Conservation (phyloP, 495 filamentous ascomycete species). For the Clohesyomyces aquaticus region DNA sequence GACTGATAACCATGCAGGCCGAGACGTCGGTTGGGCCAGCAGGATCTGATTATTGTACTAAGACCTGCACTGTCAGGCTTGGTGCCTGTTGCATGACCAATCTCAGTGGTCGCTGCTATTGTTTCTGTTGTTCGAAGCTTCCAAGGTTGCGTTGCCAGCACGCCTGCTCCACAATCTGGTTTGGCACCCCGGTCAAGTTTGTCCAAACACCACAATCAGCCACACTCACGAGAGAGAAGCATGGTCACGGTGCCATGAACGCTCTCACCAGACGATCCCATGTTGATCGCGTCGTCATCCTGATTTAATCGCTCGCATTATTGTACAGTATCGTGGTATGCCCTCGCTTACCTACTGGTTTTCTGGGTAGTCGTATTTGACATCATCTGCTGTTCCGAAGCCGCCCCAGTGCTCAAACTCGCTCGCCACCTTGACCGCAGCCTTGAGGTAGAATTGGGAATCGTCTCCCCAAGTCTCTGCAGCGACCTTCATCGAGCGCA, state of each 20-base stretch:
- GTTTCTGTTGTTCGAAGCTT: too few species aligned
- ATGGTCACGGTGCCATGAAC: not conserved
- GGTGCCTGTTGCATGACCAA: too few species aligned
- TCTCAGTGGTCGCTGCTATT: too few species aligned
- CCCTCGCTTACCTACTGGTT: slow-evolving; percentile 5
- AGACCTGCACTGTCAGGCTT: too few species aligned
- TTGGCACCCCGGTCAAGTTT: not conserved
- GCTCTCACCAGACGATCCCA: too few species aligned
- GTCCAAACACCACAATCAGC: not conserved
- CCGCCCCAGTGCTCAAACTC: slow-evolving; percentile 79
- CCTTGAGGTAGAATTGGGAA: slow-evolving; percentile 73
- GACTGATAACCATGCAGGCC: slow-evolving; percentile 26
- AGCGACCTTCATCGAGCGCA: slow-evolving; percentile 74
- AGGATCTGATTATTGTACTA: not conserved
- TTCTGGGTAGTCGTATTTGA: slow-evolving; percentile 24
- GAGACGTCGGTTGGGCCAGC: not conserved
- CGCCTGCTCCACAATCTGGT: too few species aligned
- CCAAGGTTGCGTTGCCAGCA: too few species aligned
- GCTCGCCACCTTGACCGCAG: slow-evolving; percentile 76
- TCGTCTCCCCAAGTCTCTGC: slow-evolving; percentile 83
- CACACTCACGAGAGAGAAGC: not conserved
- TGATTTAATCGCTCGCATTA: not conserved
- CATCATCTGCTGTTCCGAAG: slow-evolving; percentile 47
- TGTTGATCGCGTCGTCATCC: slow-evolving; percentile 10
- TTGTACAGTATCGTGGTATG: too few species aligned